Evolutionary conservation across 1,284 basidiomycete species (phyloP).

Genomic region (Neonothopanus nambi): DNA sequence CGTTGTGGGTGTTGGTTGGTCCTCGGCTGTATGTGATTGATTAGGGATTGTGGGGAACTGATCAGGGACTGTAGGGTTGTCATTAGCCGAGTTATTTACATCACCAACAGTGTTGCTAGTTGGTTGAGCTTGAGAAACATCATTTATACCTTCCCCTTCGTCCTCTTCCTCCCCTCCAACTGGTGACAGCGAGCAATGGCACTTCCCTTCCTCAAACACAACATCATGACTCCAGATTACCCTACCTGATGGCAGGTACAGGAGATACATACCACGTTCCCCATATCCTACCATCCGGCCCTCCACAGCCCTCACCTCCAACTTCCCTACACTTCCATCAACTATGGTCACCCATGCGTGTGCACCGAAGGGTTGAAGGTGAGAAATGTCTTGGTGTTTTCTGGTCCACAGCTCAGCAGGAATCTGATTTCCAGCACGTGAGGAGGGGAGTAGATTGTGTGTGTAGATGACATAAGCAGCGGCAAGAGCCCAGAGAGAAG

Average conservation of each 20-base stretch:
- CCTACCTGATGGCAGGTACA: conserved; percentile 15
- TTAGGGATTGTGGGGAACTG: too few species aligned
- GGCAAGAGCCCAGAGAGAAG: conserved; percentile 20
- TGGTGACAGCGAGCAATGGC: conserved; percentile 16
- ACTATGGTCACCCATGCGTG: conserved; percentile 25
- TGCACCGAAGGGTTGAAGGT: conserved; percentile 26
- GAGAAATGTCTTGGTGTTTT: conserved; percentile 24
- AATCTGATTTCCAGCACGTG: conserved; percentile 17
- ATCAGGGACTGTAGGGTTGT: too few species aligned
- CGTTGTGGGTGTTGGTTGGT: too few species aligned
- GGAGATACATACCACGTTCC: conserved; percentile 19
- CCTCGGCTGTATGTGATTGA: too few species aligned
- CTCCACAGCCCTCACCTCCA: conserved; percentile 22
- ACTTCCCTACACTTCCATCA: conserved; percentile 22
- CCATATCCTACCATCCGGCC: conserved; percentile 26
- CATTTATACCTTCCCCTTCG: neutral
- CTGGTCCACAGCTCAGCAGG: conserved; percentile 21
- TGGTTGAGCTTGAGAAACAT: too few species aligned
- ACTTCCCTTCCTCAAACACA: conserved; percentile 26
- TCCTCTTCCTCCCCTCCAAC: conserved; percentile 2
- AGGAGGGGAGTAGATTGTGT: conserved; percentile 24
- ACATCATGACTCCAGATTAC: too few species aligned
- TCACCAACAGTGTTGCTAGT: neutral
- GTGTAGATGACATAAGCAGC: conserved; percentile 22
- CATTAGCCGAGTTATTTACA: neutral